Evolutionary conservation across 495 filamentous ascomycete species (phyloP), one percentile per base, ranked within the genome.

Genomic region (Pseudomonodictys pantanalensis): DNA sequence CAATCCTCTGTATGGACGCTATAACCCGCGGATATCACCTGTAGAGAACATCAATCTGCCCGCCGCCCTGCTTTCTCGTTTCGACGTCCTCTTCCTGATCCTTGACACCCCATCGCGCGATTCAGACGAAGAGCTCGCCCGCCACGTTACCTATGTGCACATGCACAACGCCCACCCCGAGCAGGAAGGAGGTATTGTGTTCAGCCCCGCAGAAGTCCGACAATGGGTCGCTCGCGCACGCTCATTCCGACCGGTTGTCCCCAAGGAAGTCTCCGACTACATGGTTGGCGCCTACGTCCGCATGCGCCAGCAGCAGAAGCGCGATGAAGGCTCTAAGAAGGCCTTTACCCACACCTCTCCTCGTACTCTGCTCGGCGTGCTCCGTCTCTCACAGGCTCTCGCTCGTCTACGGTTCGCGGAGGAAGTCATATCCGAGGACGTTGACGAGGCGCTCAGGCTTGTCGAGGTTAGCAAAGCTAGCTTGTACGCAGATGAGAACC

Each of bases 11-110:
- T 98, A 97, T 68, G 93, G 93, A 46, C 90, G 93, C 25, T 98
- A 98, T 79, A 98, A 98, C 78, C 92, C 95, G 17, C 89, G 90
- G 45, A 84, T 98, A 51, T 95, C 91, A 0, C 92, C 93, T 2
- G 92, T 98, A 12, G 93, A 98, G 71, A 98, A 98, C 74, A 98
- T 98, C 75, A 98, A 98, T 72, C 83, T 98, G 6, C 93, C 93
- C 12, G 93, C 93, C 7, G 93, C 93, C 17, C 80, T 98, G 8
- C 86, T 98, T 3, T 96, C 92, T 38, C 89, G 93, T 77, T 98
- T 98, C 76, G 93, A 98, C 74, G 79, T 97, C 60, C 85, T 98
- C 64, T 98, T 96, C 79, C 79, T 98, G 28, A 92, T 98, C 64
- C 85, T 98, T 11, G 93, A 98, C 74, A 93, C 88, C 1, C 95